Base-by-base conservation (phyloP, 2,329 filamentous ascomycete genomes). In the Apiospora phragmitis region DNA sequence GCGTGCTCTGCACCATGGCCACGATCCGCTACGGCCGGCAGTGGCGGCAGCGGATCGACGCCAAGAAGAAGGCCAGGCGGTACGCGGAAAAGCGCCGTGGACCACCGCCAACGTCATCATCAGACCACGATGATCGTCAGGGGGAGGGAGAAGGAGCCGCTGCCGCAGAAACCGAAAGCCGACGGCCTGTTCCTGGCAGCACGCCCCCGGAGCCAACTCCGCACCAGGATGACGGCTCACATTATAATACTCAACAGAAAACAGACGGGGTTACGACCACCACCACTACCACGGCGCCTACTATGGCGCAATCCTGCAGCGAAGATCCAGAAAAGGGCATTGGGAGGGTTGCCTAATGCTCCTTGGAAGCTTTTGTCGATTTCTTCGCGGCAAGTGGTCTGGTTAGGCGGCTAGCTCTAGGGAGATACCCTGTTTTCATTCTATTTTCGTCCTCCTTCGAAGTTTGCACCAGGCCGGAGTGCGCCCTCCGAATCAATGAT, bases 31-130 rank as follows among this genome's bases (percentile, higher is more conserved):
- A 81, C 78, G 84, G 84, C 18, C 78, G 81, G 70, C 70, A 70
- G 16, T 86, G 84, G 84, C 76, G 83, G 67, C 79, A 81, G 59
- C 71, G 65, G 9, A 79, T 81, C n/a, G 78, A 83, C 59, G 74
- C 73, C 38, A 76, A 76, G 69, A 76, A 75, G 67, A 77, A 70
- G 69, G 70, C 72, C 38, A 70, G 69, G 65, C 72, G 70, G 16
- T 67, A 72, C 14, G 71, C 71, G 65, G 73, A 75, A 68, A 76
- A 70, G 71, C 71, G 71, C 42, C 65, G 42, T 16, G 65, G 26
- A 45, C 38, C 21, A 32, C 65, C 41, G 8, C 26, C 26, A 12
- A 43, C 26, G 38, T 51, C 67, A 51, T 62, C 55, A n/a, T 38
- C 55, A n/a, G 32, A 29, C 32, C 65, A 67, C 29, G 65, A 21